These are phyloP conservation scores for Thelonectria discophora DNA, from an alignment of 2,329 filamentous ascomycete species.

Conservation along the genomic window DNA sequence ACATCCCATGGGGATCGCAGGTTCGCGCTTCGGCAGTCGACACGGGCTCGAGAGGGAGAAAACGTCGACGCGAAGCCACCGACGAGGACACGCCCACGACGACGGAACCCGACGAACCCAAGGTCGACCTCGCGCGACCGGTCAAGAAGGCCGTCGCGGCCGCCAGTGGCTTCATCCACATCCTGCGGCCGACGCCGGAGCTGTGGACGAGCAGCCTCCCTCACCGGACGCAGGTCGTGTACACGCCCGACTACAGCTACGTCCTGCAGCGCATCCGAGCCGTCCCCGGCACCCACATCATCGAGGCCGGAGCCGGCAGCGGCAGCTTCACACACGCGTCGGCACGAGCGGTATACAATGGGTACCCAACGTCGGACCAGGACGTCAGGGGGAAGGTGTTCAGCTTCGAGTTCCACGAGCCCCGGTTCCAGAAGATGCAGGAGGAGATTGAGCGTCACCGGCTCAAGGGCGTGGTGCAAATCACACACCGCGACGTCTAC, in stretches of 20 bases:
- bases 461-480: conserved; percentile 70
- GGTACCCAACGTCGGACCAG: conserved; percentile 61
- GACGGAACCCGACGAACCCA: conserved; percentile 46
- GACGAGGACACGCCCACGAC: conserved; percentile 54
- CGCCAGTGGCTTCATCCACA: conserved; percentile 77
- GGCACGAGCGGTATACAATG: conserved; percentile 78
- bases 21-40: conserved; percentile 89
- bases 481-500: conserved; percentile 84
- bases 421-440: conserved; percentile 73
- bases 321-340: conserved; percentile 86
- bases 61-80: conserved; percentile 62
- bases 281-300: conserved; percentile 75
- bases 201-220: conserved; percentile 83
- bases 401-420: conserved; percentile 84
- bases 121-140: conserved; percentile 44
- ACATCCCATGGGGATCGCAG: conserved; percentile 89
- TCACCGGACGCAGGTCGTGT: conserved; percentile 86
- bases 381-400: conserved; percentile 73
- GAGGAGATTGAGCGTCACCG: conserved; percentile 75
- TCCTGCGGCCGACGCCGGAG: conserved; percentile 82
- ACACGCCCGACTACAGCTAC: conserved; percentile 88
- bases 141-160: conserved; percentile 63
- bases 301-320: conserved; percentile 84
- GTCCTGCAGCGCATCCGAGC: conserved; percentile 80
- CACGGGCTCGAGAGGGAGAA: conserved; percentile 86